phyloP scores from a whole-genome alignment of 192 early-diverging fungal genomes.

The Podila clonocystis region DNA sequence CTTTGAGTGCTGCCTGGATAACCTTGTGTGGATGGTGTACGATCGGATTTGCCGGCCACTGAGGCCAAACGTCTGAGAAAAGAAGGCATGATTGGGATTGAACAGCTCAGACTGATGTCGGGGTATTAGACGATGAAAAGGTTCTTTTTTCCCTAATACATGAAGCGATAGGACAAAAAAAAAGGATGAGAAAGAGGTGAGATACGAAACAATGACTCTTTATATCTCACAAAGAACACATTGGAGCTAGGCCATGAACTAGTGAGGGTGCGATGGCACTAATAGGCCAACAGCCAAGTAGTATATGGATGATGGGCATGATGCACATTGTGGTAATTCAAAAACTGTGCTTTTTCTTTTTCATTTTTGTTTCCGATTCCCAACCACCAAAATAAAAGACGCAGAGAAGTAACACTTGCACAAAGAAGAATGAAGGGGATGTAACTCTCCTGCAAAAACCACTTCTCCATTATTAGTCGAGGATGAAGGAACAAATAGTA shows the following conservation, averaged over 20 bases:
- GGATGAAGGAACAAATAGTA: too few relatives aligned
- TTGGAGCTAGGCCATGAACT: neutral
- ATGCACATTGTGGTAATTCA: neutral
- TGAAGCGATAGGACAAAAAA: neutral
- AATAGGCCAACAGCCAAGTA: neutral
- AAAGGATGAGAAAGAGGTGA: neutral
- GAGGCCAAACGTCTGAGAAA: conserved; percentile 10
- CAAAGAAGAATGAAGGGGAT: too few relatives aligned
- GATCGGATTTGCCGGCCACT: neutral
- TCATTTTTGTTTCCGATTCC: neutral
- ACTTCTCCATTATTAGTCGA: too few relatives aligned
- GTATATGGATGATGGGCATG: neutral
- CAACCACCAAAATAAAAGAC: neutral
- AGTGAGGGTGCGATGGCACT: neutral
- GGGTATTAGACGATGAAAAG: neutral
- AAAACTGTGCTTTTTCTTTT: neutral
- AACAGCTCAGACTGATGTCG: neutral
- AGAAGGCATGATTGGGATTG: conserved; percentile 5
- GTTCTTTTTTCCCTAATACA: neutral
- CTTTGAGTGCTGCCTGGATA: neutral
- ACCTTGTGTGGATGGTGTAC: neutral
- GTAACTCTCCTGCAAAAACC: too few relatives aligned
- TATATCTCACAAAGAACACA: neutral
- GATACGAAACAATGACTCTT: neutral
- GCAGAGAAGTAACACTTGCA: too few relatives aligned